A percentile compares a stretch with the other conserved stretches of the same genome.
Conservation (phyloP, 192 early-diverging fungal genomes). For the Pecoramyces ruminantium region DNA sequence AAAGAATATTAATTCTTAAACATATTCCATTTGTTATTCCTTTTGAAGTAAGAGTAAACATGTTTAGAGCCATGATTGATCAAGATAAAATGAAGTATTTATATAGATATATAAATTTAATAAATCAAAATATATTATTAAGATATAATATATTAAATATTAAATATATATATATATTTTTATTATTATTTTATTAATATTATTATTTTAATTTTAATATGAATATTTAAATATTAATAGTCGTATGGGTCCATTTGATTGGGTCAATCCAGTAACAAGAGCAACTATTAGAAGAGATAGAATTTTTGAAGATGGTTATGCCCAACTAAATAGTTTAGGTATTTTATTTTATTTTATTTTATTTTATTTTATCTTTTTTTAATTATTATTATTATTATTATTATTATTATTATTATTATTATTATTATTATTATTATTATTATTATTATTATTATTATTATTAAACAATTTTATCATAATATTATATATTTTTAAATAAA, state of each 20-base stretch:
- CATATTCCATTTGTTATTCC: constrained; percentile 84
- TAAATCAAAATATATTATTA: not conserved
- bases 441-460: no score
- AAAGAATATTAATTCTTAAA: constrained; percentile 36
- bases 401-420: no score
- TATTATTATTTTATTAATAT: not conserved
- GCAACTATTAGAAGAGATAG: constrained; percentile 50
- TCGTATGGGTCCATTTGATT: not conserved
- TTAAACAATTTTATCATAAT: no score
- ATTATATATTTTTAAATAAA: no score
- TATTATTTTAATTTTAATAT: no score
- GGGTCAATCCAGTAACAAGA: constrained; percentile 11
- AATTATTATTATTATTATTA: no score
- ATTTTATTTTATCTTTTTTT: no score
- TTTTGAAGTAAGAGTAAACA: constrained; percentile 69
- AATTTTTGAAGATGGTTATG: constrained; percentile 84
- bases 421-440: no score
- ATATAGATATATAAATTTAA: constrained; percentile 2
- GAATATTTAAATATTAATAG: not conserved
- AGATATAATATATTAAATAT: no score
- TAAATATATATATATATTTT: not conserved
- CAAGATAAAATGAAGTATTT: constrained; percentile 34
- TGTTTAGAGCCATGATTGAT: constrained; percentile 63
- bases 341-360: no score
- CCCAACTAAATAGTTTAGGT: constrained; percentile 44